Evolutionary conservation across 768 basidiomycete species (phyloP).

Genomic region (Kwoniella dendrophila): DNA sequence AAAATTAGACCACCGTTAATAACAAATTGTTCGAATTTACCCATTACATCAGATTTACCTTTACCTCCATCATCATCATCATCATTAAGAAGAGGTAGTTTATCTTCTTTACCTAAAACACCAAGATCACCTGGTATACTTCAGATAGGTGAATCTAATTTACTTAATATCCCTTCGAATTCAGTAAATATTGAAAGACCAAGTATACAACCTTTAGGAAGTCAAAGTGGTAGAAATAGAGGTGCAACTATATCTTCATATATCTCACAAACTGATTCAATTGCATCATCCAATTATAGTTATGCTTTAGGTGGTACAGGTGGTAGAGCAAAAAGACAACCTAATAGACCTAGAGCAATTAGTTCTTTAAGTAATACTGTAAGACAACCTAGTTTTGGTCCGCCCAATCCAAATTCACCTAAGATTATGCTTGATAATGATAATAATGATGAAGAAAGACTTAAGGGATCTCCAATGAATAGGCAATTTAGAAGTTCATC

Average conservation of each 20-base stretch:
- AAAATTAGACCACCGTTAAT: conserved; percentile 18
- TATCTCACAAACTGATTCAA: background rate
- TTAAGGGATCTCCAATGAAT: too few species aligned
- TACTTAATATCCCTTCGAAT: background rate
- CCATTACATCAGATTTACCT: conserved; percentile 1
- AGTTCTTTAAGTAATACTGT: conserved; percentile 10
- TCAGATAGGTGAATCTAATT: background rate
- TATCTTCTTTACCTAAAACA: conserved; percentile 11
- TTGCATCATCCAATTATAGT: conserved; percentile 14
- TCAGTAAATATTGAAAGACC: too few species aligned
- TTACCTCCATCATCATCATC: background rate
- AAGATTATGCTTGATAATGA: background rate
- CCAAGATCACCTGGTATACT: conserved; percentile 11
- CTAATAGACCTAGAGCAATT: conserved; percentile 15
- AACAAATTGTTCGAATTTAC: conserved; percentile 14
- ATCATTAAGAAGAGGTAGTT: conserved; percentile 3
- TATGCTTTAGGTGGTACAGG: conserved; percentile 56
- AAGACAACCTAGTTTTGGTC: background rate
- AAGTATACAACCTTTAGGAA: too few species aligned
- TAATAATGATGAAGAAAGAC: too few species aligned
- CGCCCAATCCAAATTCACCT: background rate
- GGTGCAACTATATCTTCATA: conserved; percentile 22
- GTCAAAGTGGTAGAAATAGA: conserved; percentile 2
- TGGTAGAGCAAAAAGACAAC: conserved; percentile 51
- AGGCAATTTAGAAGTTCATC: too few species aligned